Conservation (phyloP, 2,329 filamentous ascomycete species). For the Colletotrichum falcatum region DNA sequence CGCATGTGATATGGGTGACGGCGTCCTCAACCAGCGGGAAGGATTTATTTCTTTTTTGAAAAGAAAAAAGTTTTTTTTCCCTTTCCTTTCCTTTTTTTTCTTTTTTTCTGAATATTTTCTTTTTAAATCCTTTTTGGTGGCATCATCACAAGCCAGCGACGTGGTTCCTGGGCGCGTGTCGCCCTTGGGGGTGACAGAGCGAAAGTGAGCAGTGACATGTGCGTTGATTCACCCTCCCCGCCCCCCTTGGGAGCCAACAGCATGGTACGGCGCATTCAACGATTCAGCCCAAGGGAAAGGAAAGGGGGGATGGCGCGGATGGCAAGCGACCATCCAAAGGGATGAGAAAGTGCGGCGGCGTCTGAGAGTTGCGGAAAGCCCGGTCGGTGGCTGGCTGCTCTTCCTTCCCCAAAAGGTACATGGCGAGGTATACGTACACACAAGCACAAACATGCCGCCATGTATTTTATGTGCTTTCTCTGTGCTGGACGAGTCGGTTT, state of each 20-base stretch:
- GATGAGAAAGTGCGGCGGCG: background rate
- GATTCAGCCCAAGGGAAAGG: constrained; percentile 21
- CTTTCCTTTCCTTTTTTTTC: background rate
- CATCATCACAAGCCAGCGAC: constrained; percentile 20
- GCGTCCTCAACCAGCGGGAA: constrained; percentile 15
- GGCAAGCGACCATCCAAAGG: constrained; percentile 10
- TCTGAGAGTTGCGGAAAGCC: background rate
- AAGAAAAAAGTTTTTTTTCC: no score
- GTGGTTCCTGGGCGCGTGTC: constrained; percentile 17
- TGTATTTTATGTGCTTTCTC: no score
- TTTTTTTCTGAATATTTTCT: no score
- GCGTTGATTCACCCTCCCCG: constrained; percentile 24
- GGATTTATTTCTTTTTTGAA: background rate
- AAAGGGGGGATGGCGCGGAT: background rate
- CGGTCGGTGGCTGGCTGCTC: background rate
- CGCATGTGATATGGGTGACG: constrained; percentile 38
- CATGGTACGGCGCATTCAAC: constrained; percentile 19
- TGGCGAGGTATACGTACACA: background rate
- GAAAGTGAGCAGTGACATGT: constrained; percentile 23
- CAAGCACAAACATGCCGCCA: no score
- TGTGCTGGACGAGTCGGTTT: background rate
- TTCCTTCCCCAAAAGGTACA: background rate
- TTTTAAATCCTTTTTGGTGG: background rate
- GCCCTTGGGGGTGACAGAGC: constrained; percentile 8
- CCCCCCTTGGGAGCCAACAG: constrained; percentile 15